phyloP scores from a whole-genome alignment of 345 rosid genomes.

The Euphorbia tirucalli region DNA sequence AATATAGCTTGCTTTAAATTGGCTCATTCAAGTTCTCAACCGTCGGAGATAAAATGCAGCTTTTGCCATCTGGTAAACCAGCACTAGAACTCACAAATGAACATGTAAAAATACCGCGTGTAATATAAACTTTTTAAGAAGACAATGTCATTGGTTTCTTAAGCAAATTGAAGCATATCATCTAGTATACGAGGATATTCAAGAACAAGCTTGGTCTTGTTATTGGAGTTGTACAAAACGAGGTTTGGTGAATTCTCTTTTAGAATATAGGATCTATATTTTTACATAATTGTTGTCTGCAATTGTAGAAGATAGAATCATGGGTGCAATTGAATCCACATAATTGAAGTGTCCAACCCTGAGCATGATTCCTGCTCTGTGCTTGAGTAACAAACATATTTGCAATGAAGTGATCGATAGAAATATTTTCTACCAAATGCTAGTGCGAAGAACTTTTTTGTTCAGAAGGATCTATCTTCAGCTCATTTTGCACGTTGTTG shows the following conservation, averaged over 20 bases:
- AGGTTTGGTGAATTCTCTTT: neutral
- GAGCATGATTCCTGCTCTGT: neutral
- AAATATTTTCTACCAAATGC: neutral
- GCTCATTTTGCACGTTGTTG: neutral
- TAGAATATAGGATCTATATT: neutral
- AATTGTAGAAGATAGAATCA: neutral
- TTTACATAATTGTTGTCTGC: neutral
- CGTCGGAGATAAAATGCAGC: neutral
- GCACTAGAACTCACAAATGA: neutral
- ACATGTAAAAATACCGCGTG: neutral
- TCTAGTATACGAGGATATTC: neutral
- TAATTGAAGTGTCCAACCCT: neutral
- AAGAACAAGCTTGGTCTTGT: neutral
- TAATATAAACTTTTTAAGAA: neutral
- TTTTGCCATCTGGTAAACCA: neutral
- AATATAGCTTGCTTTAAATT: too few relatives aligned
- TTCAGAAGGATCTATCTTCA: conserved; percentile 17
- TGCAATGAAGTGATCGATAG: neutral
- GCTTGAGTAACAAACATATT: neutral
- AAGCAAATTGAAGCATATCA: neutral
- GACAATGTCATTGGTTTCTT: neutral
- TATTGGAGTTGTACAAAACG: neutral
- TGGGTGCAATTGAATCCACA: neutral
- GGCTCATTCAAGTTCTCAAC: neutral
- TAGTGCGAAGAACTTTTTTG: neutral